Conservation (phyloP, 208 protist genomes). For the Lotmaria passim region DNA sequence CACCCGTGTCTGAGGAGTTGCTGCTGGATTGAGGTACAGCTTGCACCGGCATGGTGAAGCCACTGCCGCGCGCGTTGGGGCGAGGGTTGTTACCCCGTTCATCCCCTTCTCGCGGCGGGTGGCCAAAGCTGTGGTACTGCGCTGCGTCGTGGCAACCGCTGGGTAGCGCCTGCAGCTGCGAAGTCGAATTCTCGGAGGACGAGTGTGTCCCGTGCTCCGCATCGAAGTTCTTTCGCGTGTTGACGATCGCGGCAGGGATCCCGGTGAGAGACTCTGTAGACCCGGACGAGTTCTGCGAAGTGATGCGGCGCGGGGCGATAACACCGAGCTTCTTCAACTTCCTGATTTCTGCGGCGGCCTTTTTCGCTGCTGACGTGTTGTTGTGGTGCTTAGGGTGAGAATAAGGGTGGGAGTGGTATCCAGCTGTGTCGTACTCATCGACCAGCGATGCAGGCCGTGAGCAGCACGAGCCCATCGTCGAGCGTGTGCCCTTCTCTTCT, state of each 20-base stretch:
- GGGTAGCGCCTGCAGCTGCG: background rate
- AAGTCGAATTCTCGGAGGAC: slow-evolving; percentile 4
- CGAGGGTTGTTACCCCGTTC: background rate
- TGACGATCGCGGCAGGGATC: background rate
- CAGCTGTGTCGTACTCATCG: background rate
- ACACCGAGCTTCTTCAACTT: background rate
- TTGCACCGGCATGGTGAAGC: background rate
- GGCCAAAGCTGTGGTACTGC: background rate
- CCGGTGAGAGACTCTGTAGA: slow-evolving; percentile 8
- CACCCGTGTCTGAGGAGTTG: background rate
- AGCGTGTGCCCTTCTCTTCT: background rate
- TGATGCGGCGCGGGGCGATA: background rate
- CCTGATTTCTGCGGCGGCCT: background rate
- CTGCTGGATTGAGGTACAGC: background rate
- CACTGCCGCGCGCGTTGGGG: background rate
- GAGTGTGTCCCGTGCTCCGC: background rate
- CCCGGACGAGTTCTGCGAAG: background rate
- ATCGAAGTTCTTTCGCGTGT: background rate
- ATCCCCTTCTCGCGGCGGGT: background rate
- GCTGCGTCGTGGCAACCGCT: background rate
- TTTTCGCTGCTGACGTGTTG: no score
- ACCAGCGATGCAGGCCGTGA: background rate
- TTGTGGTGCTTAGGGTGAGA: no score
- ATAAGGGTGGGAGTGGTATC: no score
- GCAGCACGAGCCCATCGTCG: slow-evolving; percentile 7